Base-by-base conservation (phyloP, 2,329 filamentous ascomycete species). In the Verruconis gallopava region DNA sequence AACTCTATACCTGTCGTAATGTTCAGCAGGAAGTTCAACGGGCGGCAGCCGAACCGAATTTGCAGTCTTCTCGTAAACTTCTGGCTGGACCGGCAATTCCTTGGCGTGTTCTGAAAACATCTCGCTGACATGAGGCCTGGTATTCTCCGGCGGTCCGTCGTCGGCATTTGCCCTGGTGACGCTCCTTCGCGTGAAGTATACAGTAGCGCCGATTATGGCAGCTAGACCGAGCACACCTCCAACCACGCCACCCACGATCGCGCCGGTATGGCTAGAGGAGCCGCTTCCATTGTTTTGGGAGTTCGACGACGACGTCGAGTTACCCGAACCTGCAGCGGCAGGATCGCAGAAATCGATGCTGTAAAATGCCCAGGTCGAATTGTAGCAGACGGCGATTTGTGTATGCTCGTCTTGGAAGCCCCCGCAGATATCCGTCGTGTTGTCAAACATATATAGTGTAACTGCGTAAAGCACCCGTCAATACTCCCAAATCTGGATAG, bases 361-460 rank as follows among this genome's bases (percentile, higher is more conserved):
- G 40, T 53, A 56, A 25, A 54, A 55, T 5, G 46, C 41, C 52
- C 53, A 56, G 4, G 51, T 49, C 2, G 51, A 44, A 34, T 53
- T 52, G 40, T 55, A 56, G 43, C 54, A 56, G 6, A 41, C 48
- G 3, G 47, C 50, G 9, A 53, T 37, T n/a, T n/a, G n/a, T n/a
- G n/a, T n/a, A n/a, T n/a, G n/a, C n/a, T n/a, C n/a, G n/a, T n/a
- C n/a, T n/a, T n/a, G n/a, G n/a, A n/a, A n/a, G n/a, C n/a, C n/a
- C n/a, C n/a, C n/a, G n/a, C n/a, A n/a, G n/a, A n/a, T n/a, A n/a
- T n/a, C n/a, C n/a, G n/a, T n/a, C n/a, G n/a, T n/a, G n/a, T n/a
- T n/a, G n/a, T n/a, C n/a, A n/a, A n/a, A n/a, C n/a, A n/a, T n/a
- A n/a, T n/a, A n/a, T n/a, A n/a, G n/a, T n/a, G n/a, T n/a, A n/a